Percentiles rank a stretch among this genome's conserved stretches.
Evolutionary conservation across 163 green algal species (phyloP).

Genomic region (Chlamydomonas reinhardtii): DNA sequence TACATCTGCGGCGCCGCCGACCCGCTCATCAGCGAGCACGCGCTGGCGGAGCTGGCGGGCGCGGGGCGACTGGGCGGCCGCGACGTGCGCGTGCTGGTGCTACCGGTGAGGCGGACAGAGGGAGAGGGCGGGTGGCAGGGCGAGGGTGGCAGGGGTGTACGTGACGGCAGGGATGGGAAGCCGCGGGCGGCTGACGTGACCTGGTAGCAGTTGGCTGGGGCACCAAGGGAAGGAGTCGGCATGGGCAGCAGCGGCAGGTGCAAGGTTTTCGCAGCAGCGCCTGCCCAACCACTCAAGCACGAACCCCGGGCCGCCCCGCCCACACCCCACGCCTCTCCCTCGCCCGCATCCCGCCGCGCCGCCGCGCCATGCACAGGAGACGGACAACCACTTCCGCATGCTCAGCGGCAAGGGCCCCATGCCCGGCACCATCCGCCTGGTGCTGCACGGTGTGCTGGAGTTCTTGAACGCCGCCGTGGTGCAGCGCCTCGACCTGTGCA

Average conservation of each 20-base stretch:
- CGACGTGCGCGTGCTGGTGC: slow-evolving; percentile 56
- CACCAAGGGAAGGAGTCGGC: too few species aligned
- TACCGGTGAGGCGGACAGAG: slow-evolving; percentile 44
- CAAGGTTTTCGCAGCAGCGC: too few species aligned
- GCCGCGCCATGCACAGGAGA: neutral
- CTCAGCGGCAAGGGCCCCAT: slow-evolving; percentile 31
- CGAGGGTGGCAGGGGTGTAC: neutral
- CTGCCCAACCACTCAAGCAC: too few species aligned
- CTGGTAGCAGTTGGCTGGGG: too few species aligned
- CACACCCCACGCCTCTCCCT: neutral
- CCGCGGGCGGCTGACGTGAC: too few species aligned
- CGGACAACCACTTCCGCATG: slow-evolving; percentile 24
- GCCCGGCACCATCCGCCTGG: neutral
- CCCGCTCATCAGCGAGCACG: slow-evolving; percentile 24
- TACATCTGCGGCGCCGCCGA: slow-evolving; percentile 52
- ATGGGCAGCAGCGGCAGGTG: too few species aligned
- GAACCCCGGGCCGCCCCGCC: neutral
- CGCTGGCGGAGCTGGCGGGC: slow-evolving; percentile 18
- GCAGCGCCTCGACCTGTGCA: slow-evolving; percentile 35
- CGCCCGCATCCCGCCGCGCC: neutral
- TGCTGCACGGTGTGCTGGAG: slow-evolving; percentile 7
- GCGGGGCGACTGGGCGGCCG: slow-evolving; percentile 21
- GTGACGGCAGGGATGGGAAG: too few species aligned
- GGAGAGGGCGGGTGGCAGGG: neutral
- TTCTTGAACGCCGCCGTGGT: neutral